Conservation (phyloP, 331 rosid species). For the Prunus yedoensis region DNA sequence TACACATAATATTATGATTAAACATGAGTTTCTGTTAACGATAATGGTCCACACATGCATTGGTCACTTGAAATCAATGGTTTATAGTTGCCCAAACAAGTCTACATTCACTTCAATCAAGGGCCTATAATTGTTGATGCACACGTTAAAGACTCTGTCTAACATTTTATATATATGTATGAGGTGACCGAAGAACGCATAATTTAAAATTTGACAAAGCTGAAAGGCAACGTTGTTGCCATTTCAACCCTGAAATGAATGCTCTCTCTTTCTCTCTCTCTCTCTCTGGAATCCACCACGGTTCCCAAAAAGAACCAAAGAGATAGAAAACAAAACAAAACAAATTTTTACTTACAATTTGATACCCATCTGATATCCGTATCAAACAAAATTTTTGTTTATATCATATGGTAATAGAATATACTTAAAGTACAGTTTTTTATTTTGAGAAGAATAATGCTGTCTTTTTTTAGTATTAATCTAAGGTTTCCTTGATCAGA, state of each 20-base stretch:
- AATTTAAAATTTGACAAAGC: background rate
- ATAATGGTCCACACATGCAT: background rate
- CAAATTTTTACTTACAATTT: background rate
- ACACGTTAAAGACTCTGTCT: no score
- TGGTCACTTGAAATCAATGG: no score
- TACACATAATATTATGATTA: no score
- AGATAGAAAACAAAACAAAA: background rate
- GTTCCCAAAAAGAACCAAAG: background rate
- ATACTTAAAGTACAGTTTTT: background rate
- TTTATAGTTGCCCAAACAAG: no score
- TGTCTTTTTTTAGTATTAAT: background rate
- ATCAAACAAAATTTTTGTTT: constrained; percentile 3
- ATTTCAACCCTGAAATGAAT: background rate
- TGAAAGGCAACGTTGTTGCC: constrained; percentile 5
- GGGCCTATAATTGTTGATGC: no score
- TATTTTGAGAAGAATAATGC: background rate
- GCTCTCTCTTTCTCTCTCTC: background rate
- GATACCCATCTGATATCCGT: constrained; percentile 2
- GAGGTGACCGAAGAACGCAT: background rate
- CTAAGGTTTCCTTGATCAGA: background rate
- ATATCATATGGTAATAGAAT: constrained; percentile 8
- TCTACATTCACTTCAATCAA: no score
- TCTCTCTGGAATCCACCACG: background rate
- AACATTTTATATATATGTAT: no score
- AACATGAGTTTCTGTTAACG: background rate